A percentile compares a stretch with the other conserved stretches of the same genome.
These are phyloP conservation scores for Diaporthe aspalathi DNA, from an alignment of 2,329 filamentous ascomycete species.

Conservation along the genomic window DNA sequence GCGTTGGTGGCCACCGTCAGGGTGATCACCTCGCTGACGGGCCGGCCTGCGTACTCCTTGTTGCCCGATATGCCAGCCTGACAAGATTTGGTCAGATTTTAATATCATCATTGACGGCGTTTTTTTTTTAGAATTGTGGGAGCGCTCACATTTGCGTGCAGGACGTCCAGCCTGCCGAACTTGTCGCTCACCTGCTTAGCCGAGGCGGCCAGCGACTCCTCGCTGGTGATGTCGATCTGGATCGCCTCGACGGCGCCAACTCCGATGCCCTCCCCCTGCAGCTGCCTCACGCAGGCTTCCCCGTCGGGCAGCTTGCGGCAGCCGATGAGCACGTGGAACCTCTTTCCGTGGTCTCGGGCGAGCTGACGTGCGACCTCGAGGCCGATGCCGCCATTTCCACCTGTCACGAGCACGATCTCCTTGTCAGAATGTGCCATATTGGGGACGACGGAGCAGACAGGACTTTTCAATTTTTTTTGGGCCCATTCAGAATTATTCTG, in stretches of 20 bases:
- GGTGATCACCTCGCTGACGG: conserved; percentile 13
- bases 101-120: too few species aligned
- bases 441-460: neutral
- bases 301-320: conserved; percentile 9
- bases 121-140: too few species aligned
- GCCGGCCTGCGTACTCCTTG: neutral
- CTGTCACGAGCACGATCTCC: conserved; percentile 18
- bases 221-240: conserved; percentile 20
- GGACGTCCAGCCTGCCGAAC: conserved; percentile 22
- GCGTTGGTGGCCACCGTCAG: conserved; percentile 14
- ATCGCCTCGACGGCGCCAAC: conserved; percentile 1
- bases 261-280: neutral
- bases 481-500: neutral
- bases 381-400: conserved; percentile 15
- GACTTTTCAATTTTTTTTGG: neutral
- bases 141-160: conserved; percentile 1
- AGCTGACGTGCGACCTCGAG: conserved; percentile 13
- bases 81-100: too few species aligned
- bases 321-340: conserved; percentile 20
- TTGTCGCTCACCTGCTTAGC: neutral
- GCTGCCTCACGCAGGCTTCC: neutral
- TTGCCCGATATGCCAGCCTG: conserved; percentile 16
- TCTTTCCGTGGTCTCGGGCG: neutral
- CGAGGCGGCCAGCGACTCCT: conserved; percentile 5
- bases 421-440: neutral